A percentile compares a stretch with the other conserved stretches of the same genome.
Evolutionary conservation across 495 filamentous ascomycete species (phyloP).

Genomic region (Antarctomyces pellizariae): DNA sequence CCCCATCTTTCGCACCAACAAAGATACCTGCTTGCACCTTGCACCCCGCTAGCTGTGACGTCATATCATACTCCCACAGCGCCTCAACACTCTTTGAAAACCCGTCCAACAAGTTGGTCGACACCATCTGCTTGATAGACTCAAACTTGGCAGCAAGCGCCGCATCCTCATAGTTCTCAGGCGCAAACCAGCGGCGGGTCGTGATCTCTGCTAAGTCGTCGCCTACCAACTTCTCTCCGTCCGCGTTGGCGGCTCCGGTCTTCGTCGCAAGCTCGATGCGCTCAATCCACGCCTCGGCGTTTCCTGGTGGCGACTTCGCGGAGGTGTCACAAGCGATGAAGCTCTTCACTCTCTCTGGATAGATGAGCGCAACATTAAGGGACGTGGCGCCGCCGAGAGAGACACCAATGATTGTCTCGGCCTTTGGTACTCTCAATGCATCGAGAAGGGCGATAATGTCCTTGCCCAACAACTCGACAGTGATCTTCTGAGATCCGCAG

Average conservation of each 20-base stretch:
- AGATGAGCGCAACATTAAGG: conserved; percentile 41
- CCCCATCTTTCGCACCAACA: conserved; percentile 49
- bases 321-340: conserved; percentile 67
- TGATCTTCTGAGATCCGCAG: conserved; percentile 25
- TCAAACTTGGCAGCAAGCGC: conserved; percentile 22
- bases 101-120: conserved; percentile 38
- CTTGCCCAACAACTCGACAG: conserved; percentile 37
- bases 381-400: conserved; percentile 55
- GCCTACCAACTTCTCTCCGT: conserved; percentile 29
- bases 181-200: conserved; percentile 52
- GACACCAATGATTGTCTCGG: conserved; percentile 43
- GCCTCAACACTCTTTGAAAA: conserved; percentile 47
- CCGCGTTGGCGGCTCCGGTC: conserved; percentile 21
- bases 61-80: conserved; percentile 54
- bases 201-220: conserved; percentile 39
- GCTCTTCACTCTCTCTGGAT: conserved; percentile 29
- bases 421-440: conserved; percentile 33
- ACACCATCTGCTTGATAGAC: conserved; percentile 34
- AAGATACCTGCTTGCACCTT: conserved; percentile 38
- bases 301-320: conserved; percentile 36
- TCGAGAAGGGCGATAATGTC: conserved; percentile 37
- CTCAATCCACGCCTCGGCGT: conserved; percentile 53
- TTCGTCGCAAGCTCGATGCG: conserved; percentile 43
- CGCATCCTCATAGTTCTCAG: conserved; percentile 27
- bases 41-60: conserved; percentile 31